phyloP scores from a whole-genome alignment of 1,284 basidiomycete genomes.

The Moesziomyces antarcticus region DNA sequence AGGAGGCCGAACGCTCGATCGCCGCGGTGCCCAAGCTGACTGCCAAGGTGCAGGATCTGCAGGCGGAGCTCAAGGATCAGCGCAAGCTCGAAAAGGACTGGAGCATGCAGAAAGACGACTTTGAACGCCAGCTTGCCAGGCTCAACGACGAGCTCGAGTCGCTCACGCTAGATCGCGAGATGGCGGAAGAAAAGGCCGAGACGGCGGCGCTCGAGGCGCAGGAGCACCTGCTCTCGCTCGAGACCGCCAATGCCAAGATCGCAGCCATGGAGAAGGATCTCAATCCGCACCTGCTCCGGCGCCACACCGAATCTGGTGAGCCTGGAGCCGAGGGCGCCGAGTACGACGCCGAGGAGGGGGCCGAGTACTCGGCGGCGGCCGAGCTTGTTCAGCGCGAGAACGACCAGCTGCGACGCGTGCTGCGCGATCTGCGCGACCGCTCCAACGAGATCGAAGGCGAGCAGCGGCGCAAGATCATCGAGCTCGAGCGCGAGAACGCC shows the following conservation, averaged over 20 bases:
- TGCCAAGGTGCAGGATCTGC: constrained; percentile 51
- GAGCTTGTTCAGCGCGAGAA: constrained; percentile 97
- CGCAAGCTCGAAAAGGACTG: constrained; percentile 60
- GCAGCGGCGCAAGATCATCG: constrained; percentile 80
- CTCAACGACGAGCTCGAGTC: constrained; percentile 91
- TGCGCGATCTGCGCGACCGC: constrained; percentile 68
- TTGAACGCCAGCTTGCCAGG: constrained; percentile 73
- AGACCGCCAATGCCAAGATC: constrained; percentile 74
- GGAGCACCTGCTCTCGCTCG: constrained; percentile 85
- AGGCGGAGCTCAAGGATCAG: constrained; percentile 54
- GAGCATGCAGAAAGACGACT: constrained; percentile 48
- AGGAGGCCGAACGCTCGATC: constrained; percentile 86
- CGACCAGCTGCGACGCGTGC: constrained; percentile 90
- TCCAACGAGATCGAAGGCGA: constrained; percentile 84
- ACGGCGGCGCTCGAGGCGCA: constrained; percentile 81
- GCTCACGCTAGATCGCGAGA: constrained; percentile 93
- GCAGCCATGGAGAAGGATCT: constrained; percentile 39
- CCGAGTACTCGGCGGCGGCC: constrained; percentile 34
- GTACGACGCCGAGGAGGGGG: constrained; percentile 11
- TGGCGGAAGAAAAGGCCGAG: constrained; percentile 93
- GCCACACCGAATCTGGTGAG: constrained; percentile 67
- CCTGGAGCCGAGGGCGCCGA: constrained; percentile 50
- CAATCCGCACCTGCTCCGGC: constrained; percentile 34
- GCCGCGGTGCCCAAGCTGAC: constrained; percentile 79
- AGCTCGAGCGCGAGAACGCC: constrained; percentile 86